These are phyloP conservation scores for Lactuca sativa DNA, from an alignment of 129 eudicot species.

Conservation along the genomic window DNA sequence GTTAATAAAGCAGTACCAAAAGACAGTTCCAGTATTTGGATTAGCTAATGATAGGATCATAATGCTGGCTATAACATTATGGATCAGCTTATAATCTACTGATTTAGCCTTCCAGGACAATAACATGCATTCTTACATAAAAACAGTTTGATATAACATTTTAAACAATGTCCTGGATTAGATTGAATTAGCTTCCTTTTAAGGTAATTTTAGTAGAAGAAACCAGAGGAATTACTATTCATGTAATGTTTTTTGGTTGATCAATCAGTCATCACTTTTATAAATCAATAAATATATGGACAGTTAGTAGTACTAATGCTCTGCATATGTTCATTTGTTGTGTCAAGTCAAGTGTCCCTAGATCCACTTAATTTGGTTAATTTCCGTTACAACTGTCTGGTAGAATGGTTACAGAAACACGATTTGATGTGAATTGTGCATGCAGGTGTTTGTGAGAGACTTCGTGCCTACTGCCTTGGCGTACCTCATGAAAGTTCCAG, in stretches of 20 bases:
- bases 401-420: neutral
- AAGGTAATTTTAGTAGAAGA: neutral
- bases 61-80: conserved; percentile 3
- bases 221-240: conserved; percentile 3
- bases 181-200: conserved; percentile 10
- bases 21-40: neutral
- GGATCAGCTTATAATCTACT: conserved; percentile 11
- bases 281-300: neutral
- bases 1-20: conserved; percentile 11
- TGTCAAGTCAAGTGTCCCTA: neutral
- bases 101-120: conserved; percentile 12
- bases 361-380: conserved; percentile 5
- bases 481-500: conserved; percentile 44
- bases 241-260: neutral
- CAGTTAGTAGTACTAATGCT: conserved; percentile 8
- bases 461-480: conserved; percentile 61
- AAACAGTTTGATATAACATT: neutral
- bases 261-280: neutral
- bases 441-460: conserved; percentile 67
- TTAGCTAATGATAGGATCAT: conserved; percentile 5
- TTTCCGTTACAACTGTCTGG: conserved; percentile 9
- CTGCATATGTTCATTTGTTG: neutral
- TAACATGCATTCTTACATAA: neutral
- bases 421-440: conserved; percentile 22
- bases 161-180: conserved; percentile 4